Evolutionary conservation across 2,329 filamentous ascomycete species (phyloP), one percentile per base, ranked within the genome.

Genomic region (Talaromyces marneffei): DNA sequence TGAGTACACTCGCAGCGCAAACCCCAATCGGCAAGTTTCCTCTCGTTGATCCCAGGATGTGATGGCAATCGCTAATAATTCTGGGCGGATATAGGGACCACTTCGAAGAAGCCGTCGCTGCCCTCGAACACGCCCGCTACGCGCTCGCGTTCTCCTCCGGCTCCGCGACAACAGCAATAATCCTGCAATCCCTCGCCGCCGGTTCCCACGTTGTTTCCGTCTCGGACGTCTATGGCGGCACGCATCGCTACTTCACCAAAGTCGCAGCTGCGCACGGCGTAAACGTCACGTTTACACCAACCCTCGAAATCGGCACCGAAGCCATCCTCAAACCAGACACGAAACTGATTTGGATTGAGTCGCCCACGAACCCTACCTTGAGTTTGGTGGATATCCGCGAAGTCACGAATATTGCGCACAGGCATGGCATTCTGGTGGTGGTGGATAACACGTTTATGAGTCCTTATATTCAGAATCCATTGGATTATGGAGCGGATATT

Each of bases 361-460:
- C 86, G 9, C 94, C 94, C 25, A 94, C 90, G 69, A 99, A 99
- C 80, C 94, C 94, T 0, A 99, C 94, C 6, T 83, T 99, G 61
- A 87, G 90, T 29, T 84, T 99, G 53, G 93, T 97, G 66, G 93
- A 99, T 77, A 96, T 99, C 73, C 83, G 90, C 69, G 88, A 90
- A 58, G 89, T 99, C 42, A 88, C 90, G 29, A 86, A 85, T 29
- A 83, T 89, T 60, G 94, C 94, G 18, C 94, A 97, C 76, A 82
- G 88, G 69, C 90, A 91, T 71, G 93, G 92, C 64, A 91, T 97
- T 70, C 82, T 91, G 73, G 94, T 99, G 46, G 94, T 99, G n/a
- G 94, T 99, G 44, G 94, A 99, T 81, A 99, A 99, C 81, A 99
- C 94, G 20, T 99, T 99, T 82, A 82, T 97, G 72, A 93, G 89